Base-by-base conservation (phyloP, 106 monocot species). In the Triglochin maritima region DNA sequence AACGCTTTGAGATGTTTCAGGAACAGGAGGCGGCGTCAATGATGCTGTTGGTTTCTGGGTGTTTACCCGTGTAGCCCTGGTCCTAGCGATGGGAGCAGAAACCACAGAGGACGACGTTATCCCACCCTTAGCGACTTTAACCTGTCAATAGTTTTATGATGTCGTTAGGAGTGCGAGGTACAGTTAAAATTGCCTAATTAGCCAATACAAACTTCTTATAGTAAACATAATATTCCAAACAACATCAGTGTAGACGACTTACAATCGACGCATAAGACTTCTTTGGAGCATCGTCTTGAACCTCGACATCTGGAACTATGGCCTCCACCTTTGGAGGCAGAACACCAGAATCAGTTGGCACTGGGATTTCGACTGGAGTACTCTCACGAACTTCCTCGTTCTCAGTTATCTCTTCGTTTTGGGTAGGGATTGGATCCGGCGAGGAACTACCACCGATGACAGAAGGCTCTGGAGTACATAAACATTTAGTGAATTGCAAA, bases 101-200 rank as follows among this genome's bases (percentile, higher is more conserved):
- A 29, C 29, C 29, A 29, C 12, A 42, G 14, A 3, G 8, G 67
- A 60, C n/a, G 68, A 48, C 12, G 57, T 42, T 29, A 69, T 44
- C 64, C 52, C 72, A 7, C 74, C 80, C 50, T 77, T 88, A 49
- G 67, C 71, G 16, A 80, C 77, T 60, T 85, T 84, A 29, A 83
- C 72, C 83, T 87, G 53, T 45, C 29, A 29, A 54, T 17, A 9
- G 5, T 45, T n/a, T 41, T 17, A 29, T 29, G 29, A 29, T 29
- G 29, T 29, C 29, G 29, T 29, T 29, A 29, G 29, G 29, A 29
- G 29, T 29, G 29, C 29, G 29, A 0, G 29, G 29, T 29, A 29
- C 29, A 1, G 29, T 29, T 29, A 29, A 29, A 29, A 29, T 29
- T 1, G 1, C 29, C 0, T 29, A 29, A 29, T 29, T 29, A 29